phyloP scores from a whole-genome alignment of 306 rosid genomes.

The Glycyrrhiza uralensis region DNA sequence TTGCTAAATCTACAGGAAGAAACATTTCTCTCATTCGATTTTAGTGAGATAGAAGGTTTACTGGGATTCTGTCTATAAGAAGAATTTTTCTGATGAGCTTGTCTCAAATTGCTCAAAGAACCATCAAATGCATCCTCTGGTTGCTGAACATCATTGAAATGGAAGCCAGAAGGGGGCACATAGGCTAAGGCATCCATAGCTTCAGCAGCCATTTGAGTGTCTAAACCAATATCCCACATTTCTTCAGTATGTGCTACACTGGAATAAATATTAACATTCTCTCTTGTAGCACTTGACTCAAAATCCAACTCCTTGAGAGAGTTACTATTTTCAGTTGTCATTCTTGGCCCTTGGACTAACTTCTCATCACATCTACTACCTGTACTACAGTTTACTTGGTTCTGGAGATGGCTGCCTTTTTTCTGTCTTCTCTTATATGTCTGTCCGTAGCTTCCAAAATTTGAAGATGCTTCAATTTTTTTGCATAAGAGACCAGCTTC shows the following conservation, averaged over 20 bases:
- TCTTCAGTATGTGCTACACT: slow-evolving; percentile 28
- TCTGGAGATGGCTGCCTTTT: slow-evolving; percentile 26
- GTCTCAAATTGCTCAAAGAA: slow-evolving; percentile 24
- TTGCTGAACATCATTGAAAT: slow-evolving; percentile 24
- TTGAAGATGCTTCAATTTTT: slow-evolving; percentile 15
- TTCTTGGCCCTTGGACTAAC: slow-evolving; percentile 23
- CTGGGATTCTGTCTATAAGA: slow-evolving; percentile 15
- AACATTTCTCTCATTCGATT: slow-evolving; percentile 35
- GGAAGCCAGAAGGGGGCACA: slow-evolving; percentile 18
- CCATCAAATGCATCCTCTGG: slow-evolving; percentile 23
- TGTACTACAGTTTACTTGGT: slow-evolving; percentile 18
- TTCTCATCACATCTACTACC: slow-evolving; percentile 26
- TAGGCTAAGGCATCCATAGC: slow-evolving; percentile 68
- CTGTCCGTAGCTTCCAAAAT: slow-evolving; percentile 24
- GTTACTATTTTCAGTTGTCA: slow-evolving; percentile 9
- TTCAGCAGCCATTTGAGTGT: slow-evolving; percentile 84
- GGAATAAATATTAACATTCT: slow-evolving; percentile 30
- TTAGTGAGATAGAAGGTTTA: slow-evolving; percentile 21
- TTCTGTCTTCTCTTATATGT: slow-evolving; percentile 30
- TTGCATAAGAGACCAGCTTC: not conserved
- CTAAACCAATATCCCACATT: slow-evolving; percentile 51
- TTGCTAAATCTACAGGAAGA: slow-evolving; percentile 39
- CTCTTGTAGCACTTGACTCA: slow-evolving; percentile 23
- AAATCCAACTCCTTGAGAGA: slow-evolving; percentile 25
- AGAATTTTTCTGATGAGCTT: slow-evolving; percentile 16